Base-by-base conservation (phyloP, 1,284 basidiomycete species). In the Melampsora americana region DNA sequence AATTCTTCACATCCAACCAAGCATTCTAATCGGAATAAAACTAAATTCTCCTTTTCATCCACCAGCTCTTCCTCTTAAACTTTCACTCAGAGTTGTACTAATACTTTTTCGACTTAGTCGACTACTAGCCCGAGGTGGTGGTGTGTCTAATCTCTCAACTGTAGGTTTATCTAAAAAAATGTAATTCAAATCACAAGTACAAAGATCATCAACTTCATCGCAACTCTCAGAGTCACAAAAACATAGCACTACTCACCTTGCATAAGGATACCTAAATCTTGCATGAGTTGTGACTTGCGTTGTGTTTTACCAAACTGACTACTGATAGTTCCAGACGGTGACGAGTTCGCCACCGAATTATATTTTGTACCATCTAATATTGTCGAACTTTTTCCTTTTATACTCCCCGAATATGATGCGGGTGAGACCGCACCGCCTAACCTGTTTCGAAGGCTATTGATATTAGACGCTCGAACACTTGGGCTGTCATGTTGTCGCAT, bases 371-470 rank as follows among this genome's bases (percentile, higher is more conserved):
- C 28, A 18, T 28, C 46, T 56, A 50, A 48, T 32, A 53, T 16
- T 20, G 59, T 26, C 11, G 73, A 75, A 60, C 26, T 20, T 26
- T n/a, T 61, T 1, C 66, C 66, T 12, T 61, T 66, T 23, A 28
- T 39, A 39, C 48, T 20, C 5, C 71, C 48, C 20, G 53, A 62
- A 60, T 26, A 56, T 7, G 66, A 60, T 20, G 66, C 71, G n/a
- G 73, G 73, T 46, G 73, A 75, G 44, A 23, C 44, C 26, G 73
- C 66, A 44, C 71, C 71, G n/a, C 66, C 66, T 9, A 68, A 68
- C 12, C 73, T 65, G 42, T 50, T 61, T 7, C 66, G 50, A 26
- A 75, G 59, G 48, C 48, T 66, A 42, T 75, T 39, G 12, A 75
- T 65, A 28, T 75, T 75, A 4, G 73, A 75, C 32, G 73, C 73